Base-by-base conservation (phyloP, 768 basidiomycete genomes). In the Leucocoprinus sp. region DNA sequence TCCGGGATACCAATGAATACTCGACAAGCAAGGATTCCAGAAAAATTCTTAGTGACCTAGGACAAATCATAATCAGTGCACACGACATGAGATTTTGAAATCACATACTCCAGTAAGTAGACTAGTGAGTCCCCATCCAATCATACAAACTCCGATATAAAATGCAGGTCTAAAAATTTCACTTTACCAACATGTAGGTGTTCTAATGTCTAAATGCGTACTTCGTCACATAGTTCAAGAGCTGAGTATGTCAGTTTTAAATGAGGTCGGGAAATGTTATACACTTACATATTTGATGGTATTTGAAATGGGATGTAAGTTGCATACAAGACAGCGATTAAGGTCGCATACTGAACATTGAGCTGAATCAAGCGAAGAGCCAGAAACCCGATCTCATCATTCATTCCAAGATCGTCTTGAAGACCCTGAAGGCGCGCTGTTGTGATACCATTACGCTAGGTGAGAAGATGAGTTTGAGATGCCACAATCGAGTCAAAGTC, bases 1-100 rank as follows among this genome's bases (percentile, higher is more conserved):
- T 80, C 81, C 1, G 79, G 76, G 4, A 82, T 50, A 3, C 80
- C 80, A 27, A 80, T 71, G 54, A 76, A 78, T 11, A 81, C 49
- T 8, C 80, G 69, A 45, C 75, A 76, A 14, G 66, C 62, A 6
- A 79, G 38, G 18, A 80, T 71, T 0, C 76, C 77, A 17, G 61
- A 53, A 49, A 71, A 76, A 53, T 68, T 71, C 28, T 64, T 64
- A 0, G 78, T 75, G 4, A 74, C 58, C 78, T 81, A 42, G 1
- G 35, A 21, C 26, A 15, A 26, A n/a, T 3, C 4, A 19, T 8
- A 15, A 5, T n/a, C 14, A 14, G n/a, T 6, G 21, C 19, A 7
- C 19, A 19, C 5, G 6, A 12, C 12, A 31, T 15, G 15, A 7
- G 29, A 4, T 5, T 22, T 21, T 14, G 19, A 9, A 6, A 19